phyloP scores from a whole-genome alignment of 139 green algal genomes.

The Diplosphaera chodatii region DNA sequence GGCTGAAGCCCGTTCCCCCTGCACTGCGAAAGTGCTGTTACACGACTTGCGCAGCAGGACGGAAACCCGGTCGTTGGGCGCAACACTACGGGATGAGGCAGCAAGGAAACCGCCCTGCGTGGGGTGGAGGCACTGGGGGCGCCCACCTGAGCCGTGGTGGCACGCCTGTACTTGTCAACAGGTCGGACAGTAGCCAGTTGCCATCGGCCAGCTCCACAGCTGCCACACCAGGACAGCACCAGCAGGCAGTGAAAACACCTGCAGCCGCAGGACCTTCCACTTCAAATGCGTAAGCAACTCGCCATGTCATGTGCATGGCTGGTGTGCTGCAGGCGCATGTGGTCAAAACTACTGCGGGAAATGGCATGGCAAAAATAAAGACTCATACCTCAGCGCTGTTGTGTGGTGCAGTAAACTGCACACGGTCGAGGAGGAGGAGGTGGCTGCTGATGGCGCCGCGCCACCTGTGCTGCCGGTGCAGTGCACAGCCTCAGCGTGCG shows the following conservation, averaged over 20 bases:
- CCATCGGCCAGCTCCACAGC: not conserved
- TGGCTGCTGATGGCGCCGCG: not conserved
- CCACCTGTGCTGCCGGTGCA: too few species aligned
- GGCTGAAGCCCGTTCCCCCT: too few species aligned
- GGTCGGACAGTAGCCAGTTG: not conserved
- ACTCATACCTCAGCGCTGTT: too few species aligned
- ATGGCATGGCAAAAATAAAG: too few species aligned
- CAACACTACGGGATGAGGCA: not conserved
- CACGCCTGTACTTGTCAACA: not conserved
- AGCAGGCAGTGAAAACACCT: not conserved
- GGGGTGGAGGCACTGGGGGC: not conserved
- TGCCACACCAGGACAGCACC: not conserved
- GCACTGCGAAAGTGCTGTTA: too few species aligned
- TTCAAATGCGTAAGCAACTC: too few species aligned
- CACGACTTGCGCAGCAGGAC: not conserved
- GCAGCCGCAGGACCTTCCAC: too few species aligned
- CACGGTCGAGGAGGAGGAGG: not conserved
- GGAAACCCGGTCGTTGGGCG: too few species aligned
- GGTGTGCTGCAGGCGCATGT: too few species aligned
- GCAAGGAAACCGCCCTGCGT: not conserved
- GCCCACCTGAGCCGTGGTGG: not conserved
- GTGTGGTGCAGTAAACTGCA: not conserved
- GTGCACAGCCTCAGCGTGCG: not conserved
- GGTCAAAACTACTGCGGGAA: too few species aligned
- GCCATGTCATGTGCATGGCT: too few species aligned